These are phyloP conservation scores for Coniosporium tulheliwenetii DNA, from an alignment of 2,329 filamentous ascomycete genomes.

Conservation along the genomic window DNA sequence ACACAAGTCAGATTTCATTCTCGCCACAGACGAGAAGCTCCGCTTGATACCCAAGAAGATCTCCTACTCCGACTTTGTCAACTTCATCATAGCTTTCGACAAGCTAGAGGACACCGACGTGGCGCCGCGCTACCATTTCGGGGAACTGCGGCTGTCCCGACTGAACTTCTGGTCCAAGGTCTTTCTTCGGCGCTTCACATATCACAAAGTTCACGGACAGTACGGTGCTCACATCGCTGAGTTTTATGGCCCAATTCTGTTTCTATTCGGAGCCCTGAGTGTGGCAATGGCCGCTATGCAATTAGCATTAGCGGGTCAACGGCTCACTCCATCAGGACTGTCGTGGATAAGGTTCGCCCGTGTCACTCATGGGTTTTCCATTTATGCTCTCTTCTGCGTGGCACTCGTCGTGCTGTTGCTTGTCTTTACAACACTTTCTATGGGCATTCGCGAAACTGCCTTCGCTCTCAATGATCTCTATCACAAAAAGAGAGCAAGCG, in stretches of 20 bases:
- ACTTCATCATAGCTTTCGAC: constrained; percentile 6
- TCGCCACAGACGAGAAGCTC: constrained; percentile 6
- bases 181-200: background rate
- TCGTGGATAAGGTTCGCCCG: too few species aligned
- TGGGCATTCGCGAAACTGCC: too few species aligned
- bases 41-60: background rate
- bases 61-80: background rate
- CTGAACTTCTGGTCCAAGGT: constrained; percentile 4
- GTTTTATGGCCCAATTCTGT: background rate
- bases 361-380: too few species aligned
- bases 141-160: constrained; percentile 6
- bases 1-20: constrained; percentile 7
- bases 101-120: constrained; percentile 6
- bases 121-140: constrained; percentile 5
- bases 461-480: too few species aligned
- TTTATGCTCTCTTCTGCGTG: too few species aligned
- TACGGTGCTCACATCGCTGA: background rate
- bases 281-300: background rate
- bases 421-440: too few species aligned
- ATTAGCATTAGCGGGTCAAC: background rate
- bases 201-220: background rate
- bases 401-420: too few species aligned
- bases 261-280: background rate
- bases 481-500: too few species aligned
- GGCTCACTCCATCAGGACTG: too few species aligned